Evolutionary conservation across 371 early-diverging fungal species (phyloP), one percentile per base, ranked within the genome.

Genomic region (Thermomucor indicae-seudaticae): DNA sequence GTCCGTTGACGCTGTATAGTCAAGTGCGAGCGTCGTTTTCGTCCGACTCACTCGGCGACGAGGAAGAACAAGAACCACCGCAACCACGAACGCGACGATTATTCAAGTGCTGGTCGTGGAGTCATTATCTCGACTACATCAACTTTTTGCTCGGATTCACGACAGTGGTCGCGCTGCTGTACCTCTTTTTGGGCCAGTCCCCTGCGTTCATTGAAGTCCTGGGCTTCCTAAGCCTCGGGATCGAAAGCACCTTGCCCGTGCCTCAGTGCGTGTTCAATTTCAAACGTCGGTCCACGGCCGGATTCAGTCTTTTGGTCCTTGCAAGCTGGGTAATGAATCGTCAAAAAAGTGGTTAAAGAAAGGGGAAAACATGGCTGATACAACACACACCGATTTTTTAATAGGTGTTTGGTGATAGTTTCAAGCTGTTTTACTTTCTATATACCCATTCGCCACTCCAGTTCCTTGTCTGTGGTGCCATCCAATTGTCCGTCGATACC

Each of bases 391-490:
- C 16, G 14, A 39, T 37, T 16, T 12, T 20, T n/a, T n/a, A n/a
- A n/a, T 58, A 72, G 85, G 75, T 81, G 29, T 37, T 80, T 47
- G 86, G 86, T 32, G 86, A 85, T 55, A 65, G 75, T 6, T 83
- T 83, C 65, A 85, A 85, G 57, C 73, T 78, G 3, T 78, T 76
- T 30, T 83, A 84, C 49, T 85, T 79, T 44, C 63, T 78, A 30
- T 61, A 55, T 43, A 74, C 72, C 3, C 58, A 65, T 10, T 69
- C 83, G 0, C 84, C 84, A 11, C 55, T 79, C n/a, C 84, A 85
- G 51, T 85, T 85, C 43, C 55, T 82, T 42, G 60, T 77, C 2
- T 85, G 86, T 35, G 86, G 83, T 14, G 61, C 70, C 12, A 61
- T 85, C 52, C 84, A 85, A 39, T 66, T 85, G 16, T 64, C 72